These are phyloP conservation scores for Aspergillus novofumigatus DNA, from an alignment of 2,329 filamentous ascomycete genomes.

Conservation along the genomic window DNA sequence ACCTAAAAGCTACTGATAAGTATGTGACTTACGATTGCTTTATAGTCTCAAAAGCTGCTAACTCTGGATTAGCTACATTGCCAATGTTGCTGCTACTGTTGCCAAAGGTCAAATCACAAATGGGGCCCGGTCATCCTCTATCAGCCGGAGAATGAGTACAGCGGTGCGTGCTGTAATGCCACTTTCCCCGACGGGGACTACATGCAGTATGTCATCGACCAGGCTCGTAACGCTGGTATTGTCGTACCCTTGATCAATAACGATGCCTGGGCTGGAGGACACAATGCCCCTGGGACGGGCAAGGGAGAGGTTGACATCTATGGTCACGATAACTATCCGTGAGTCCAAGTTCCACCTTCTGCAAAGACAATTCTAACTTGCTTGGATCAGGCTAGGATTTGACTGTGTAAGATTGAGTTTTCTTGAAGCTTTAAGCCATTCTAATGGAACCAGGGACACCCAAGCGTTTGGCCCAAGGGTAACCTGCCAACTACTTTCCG, in stretches of 20 bases:
- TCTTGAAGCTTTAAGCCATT: not conserved
- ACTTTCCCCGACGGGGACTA: slow-evolving; percentile 64
- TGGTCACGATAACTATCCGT: slow-evolving; percentile 62
- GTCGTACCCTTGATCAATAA: slow-evolving; percentile 73
- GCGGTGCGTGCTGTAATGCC: slow-evolving; percentile 45
- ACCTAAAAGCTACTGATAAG: slow-evolving; percentile 63
- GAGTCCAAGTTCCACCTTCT: slow-evolving; percentile 9
- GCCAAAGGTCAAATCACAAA: slow-evolving; percentile 77
- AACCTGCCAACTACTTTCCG: slow-evolving; percentile 56
- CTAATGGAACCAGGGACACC: slow-evolving; percentile 44
- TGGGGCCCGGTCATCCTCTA: slow-evolving; percentile 74
- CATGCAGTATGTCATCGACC: slow-evolving; percentile 66
- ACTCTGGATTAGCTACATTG: slow-evolving; percentile 50
- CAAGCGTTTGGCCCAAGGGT: slow-evolving; percentile 56
- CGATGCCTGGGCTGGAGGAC: slow-evolving; percentile 58
- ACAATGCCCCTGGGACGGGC: slow-evolving; percentile 62
- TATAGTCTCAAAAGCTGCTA: not conserved
- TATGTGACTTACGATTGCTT: slow-evolving; percentile 29
- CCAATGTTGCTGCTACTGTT: slow-evolving; percentile 61
- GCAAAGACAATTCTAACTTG: slow-evolving; percentile 2
- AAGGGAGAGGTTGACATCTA: slow-evolving; percentile 60
- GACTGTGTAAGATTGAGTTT: slow-evolving; percentile 29
- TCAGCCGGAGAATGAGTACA: slow-evolving; percentile 82
- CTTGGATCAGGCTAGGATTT: slow-evolving; percentile 31
- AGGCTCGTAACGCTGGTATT: slow-evolving; percentile 64